phyloP scores from a whole-genome alignment of 768 basidiomycete genomes.

The Mycena maculata region DNA sequence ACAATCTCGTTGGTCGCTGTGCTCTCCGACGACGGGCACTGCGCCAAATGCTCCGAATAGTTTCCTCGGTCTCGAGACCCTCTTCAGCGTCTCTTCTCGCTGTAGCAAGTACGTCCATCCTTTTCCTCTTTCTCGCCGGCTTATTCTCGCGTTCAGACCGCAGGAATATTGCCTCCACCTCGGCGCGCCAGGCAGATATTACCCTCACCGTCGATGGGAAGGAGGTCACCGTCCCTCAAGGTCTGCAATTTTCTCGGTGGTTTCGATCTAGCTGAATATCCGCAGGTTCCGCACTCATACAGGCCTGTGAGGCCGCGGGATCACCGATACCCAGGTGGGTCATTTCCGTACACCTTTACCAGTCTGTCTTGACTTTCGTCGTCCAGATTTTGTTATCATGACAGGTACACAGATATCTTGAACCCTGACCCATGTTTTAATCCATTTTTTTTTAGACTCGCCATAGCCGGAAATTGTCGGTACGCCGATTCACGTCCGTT shows the following conservation, averaged over 20 bases:
- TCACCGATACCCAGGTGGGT: constrained; percentile 80
- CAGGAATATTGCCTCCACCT: constrained; percentile 73
- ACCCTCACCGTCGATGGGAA: constrained; percentile 97
- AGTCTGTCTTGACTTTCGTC: constrained; percentile 33
- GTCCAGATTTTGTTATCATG: constrained; percentile 85
- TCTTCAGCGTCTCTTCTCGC: constrained; percentile 75
- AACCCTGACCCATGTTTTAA: constrained; percentile 12
- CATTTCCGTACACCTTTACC: constrained; percentile 15
- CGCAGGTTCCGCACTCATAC: constrained; percentile 92
- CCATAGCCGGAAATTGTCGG: constrained; percentile 96
- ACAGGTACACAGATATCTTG: constrained; percentile 62
- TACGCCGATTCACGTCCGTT: constrained; percentile 8
- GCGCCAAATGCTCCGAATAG: constrained; percentile 82
- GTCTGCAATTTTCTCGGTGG: constrained; percentile 56
- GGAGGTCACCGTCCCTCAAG: constrained; percentile 96
- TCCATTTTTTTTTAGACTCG: constrained; percentile 65
- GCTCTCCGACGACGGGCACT: too few relatives aligned
- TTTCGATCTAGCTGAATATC: constrained; percentile 24
- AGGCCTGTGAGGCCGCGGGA: constrained; percentile 94
- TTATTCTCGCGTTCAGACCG: constrained; percentile 54
- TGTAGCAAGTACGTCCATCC: constrained; percentile 25
- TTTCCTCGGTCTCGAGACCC: constrained; percentile 69
- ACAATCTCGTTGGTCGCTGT: too few relatives aligned
- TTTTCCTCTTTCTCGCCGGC: constrained; percentile 17
- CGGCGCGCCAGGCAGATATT: constrained; percentile 78